Conservation (phyloP, 2,329 filamentous ascomycete species). For the Penicillium sp. region DNA sequence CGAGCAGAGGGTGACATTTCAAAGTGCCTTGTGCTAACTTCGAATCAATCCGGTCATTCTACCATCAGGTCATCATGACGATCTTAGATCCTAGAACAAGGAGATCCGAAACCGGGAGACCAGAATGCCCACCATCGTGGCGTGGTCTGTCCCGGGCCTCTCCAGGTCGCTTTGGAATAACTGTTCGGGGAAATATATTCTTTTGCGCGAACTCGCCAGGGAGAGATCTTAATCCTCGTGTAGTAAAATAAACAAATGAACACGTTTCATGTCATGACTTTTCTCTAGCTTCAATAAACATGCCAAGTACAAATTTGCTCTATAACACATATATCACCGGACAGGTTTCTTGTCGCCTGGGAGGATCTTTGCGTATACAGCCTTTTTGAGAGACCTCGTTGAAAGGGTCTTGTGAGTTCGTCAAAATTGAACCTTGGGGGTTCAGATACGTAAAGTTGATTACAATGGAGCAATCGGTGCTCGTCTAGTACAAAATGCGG, state of each 20-base stretch:
- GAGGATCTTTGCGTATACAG: slow-evolving; percentile 6
- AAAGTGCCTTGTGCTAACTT: neutral
- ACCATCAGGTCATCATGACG: neutral
- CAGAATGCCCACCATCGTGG: neutral
- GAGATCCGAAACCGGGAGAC: neutral
- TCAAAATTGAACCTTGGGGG: slow-evolving; percentile 3
- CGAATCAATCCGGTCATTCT: neutral
- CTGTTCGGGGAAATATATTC: slow-evolving; percentile 10
- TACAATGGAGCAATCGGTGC: slow-evolving; percentile 9
- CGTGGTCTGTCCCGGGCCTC: neutral
- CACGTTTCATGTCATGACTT: slow-evolving; percentile 11
- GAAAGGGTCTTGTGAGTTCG: slow-evolving; percentile 13
- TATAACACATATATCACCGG: too few species aligned
- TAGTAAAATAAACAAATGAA: slow-evolving; percentile 4
- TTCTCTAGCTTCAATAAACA: slow-evolving; percentile 4
- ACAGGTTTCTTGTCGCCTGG: neutral
- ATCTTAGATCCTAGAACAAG: neutral
- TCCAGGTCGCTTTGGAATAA: neutral
- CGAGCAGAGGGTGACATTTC: slow-evolving; percentile 21
- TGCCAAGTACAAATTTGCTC: neutral
- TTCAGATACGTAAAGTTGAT: slow-evolving; percentile 22
- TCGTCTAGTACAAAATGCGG: slow-evolving; percentile 42
- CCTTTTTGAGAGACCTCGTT: slow-evolving; percentile 17
- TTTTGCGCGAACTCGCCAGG: neutral
- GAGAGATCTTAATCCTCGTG: neutral